A percentile compares a stretch with the other conserved stretches of the same genome.
Conservation (phyloP, 192 early-diverging fungal species). For the Radiomyces spectabilis region DNA sequence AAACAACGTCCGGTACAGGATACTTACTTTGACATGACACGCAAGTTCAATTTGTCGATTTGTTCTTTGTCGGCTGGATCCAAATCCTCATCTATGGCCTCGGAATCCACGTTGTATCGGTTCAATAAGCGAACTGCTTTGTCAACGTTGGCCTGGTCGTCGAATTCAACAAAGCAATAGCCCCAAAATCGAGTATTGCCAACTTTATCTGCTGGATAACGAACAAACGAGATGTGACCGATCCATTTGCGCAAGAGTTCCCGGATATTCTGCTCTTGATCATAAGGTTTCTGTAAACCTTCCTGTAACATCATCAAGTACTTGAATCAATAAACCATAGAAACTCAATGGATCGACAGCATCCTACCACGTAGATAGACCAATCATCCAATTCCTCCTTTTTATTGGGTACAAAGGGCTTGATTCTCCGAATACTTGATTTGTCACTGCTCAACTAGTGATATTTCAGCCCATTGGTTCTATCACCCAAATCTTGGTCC, state of each 20-base stretch:
- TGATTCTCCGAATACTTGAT: conserved; percentile 3
- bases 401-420: conserved; percentile 6
- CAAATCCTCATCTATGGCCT: neutral
- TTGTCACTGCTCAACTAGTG: neutral
- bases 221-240: conserved; percentile 13
- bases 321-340: too few relatives aligned
- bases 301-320: conserved; percentile 10
- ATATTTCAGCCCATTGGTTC: neutral
- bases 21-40: conserved; percentile 25
- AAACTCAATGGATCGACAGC: too few relatives aligned
- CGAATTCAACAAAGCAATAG: conserved; percentile 26
- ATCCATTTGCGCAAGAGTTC: conserved; percentile 2
- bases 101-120: neutral
- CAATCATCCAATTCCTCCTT: conserved; percentile 14
- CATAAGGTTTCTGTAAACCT: conserved; percentile 6
- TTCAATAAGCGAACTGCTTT: conserved; percentile 7
- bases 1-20: neutral
- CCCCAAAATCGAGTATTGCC: neutral
- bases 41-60: neutral
- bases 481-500: neutral
- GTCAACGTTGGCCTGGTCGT: neutral
- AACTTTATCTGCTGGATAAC: conserved; percentile 2
- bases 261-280: neutral
- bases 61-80: neutral
- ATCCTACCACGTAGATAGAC: conserved; percentile 20